Conservation (phyloP, 78 protist genomes). For the Dictyostelium capitatum region DNA sequence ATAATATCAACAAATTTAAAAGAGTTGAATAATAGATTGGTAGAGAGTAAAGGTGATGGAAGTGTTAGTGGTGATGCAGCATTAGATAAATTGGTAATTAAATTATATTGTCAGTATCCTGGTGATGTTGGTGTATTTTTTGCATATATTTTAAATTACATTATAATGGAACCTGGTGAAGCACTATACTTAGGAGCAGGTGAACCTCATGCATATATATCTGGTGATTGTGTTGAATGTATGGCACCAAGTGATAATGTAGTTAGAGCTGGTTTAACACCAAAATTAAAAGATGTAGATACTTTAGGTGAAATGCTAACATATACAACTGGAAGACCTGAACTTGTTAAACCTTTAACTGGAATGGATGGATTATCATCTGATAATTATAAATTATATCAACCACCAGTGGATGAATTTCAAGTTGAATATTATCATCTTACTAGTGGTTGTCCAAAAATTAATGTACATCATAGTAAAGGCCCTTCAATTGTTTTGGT, state of each 20-base stretch:
- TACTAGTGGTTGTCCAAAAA: neutral
- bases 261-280: constrained; percentile 99
- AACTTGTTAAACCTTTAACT: constrained; percentile 7
- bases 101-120: constrained; percentile 80
- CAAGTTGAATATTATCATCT: constrained; percentile 44
- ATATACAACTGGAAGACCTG: constrained; percentile 72
- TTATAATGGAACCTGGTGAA: constrained; percentile 91
- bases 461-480: neutral
- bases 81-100: constrained; percentile 37
- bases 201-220: constrained; percentile 96
- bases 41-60: neutral
- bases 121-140: constrained; percentile 96
- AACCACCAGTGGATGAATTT: constrained; percentile 72
- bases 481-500: constrained; percentile 52
- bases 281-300: constrained; percentile 94
- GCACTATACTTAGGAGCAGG: constrained; percentile 95
- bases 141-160: constrained; percentile 93
- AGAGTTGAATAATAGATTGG: constrained; percentile 15
- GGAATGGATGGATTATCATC: neutral
- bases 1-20: constrained; percentile 18
- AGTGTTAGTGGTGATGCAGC: neutral
- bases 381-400: neutral
- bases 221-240: constrained; percentile 96
- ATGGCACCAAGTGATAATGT: constrained; percentile 99
- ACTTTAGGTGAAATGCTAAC: constrained; percentile 88